A percentile compares a stretch with the other conserved stretches of the same genome.
Conservation (phyloP, 352 stramenopile species). For the Phytophthora capsici region DNA sequence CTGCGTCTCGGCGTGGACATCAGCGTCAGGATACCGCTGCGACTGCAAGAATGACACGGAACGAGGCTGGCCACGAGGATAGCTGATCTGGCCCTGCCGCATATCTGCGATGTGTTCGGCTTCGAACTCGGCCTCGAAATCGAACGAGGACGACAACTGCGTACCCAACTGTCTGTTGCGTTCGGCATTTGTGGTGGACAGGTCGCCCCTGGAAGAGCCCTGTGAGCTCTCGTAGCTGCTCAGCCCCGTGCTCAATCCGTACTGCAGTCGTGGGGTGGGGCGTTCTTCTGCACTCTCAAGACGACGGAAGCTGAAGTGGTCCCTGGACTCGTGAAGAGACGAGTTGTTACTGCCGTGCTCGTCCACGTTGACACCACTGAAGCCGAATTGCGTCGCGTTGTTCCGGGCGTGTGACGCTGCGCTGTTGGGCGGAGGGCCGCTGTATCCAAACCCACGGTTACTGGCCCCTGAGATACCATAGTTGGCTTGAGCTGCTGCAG, state of each 20-base stretch:
- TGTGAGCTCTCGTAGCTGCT: conserved; percentile 36
- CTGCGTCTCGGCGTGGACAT: conserved; percentile 70
- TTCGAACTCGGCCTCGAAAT: conserved; percentile 63
- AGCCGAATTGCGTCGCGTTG: conserved; percentile 43
- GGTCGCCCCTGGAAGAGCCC: conserved; percentile 21
- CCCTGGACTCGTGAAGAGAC: conserved; percentile 1
- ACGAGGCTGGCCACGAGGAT: conserved; percentile 58
- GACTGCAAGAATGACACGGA: conserved; percentile 80
- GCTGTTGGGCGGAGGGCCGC: conserved; percentile 22
- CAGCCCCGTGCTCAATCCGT: conserved; percentile 31
- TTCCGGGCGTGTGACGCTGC: conserved; percentile 31
- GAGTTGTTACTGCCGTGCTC: conserved; percentile 7
- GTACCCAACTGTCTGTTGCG: conserved; percentile 19
- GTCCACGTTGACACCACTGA: conserved; percentile 27
- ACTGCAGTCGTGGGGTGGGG: conserved; percentile 4
- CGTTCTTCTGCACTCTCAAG: conserved; percentile 33
- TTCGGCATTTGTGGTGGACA: conserved; percentile 21
- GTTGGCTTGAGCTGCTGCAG: conserved; percentile 28
- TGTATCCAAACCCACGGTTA: conserved; percentile 12
- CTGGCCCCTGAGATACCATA: conserved; percentile 27
- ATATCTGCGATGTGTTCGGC: conserved; percentile 50
- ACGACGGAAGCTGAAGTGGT: conserved; percentile 40
- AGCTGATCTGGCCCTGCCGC: conserved; percentile 54
- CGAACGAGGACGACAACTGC: conserved; percentile 55
- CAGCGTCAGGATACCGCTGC: conserved; percentile 71